A percentile compares a stretch with the other conserved stretches of the same genome.
Evolutionary conservation across 495 filamentous ascomycete genomes (phyloP).

Genomic region (Daldinia grandis): DNA sequence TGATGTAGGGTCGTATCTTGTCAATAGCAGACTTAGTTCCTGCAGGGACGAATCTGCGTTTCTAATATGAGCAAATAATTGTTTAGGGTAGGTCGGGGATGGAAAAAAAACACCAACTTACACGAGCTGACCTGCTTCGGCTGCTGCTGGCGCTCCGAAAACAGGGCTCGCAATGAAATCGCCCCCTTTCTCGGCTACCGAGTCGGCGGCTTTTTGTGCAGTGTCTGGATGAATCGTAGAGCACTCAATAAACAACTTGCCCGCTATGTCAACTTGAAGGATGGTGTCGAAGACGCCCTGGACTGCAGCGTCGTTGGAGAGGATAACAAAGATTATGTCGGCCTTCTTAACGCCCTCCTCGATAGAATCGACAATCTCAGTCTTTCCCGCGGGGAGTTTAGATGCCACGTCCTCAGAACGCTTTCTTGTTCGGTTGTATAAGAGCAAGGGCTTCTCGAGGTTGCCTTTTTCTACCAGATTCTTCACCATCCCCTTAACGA

Average conservation of each 20-base stretch:
- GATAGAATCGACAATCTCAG: conserved; percentile 67
- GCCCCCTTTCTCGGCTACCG: conserved; percentile 65
- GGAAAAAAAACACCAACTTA: conserved; percentile 23
- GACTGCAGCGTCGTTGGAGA: conserved; percentile 81
- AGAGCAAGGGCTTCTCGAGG: conserved; percentile 71
- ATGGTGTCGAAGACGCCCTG: conserved; percentile 61
- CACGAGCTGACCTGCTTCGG: conserved; percentile 74
- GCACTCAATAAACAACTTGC: conserved; percentile 84
- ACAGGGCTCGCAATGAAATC: conserved; percentile 83
- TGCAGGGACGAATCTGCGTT: conserved; percentile 72
- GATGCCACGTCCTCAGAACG: conserved; percentile 65
- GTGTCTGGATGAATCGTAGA: conserved; percentile 90
- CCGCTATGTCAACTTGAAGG: conserved; percentile 64
- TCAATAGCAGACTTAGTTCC: conserved; percentile 68
- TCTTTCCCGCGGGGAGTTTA: conserved; percentile 64
- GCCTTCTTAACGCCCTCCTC: conserved; percentile 70
- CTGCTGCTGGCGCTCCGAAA: conserved; percentile 84
- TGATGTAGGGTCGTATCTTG: conserved; percentile 75
- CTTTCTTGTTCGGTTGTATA: conserved; percentile 80
- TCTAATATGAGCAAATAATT: conserved; percentile 6
- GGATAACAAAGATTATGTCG: conserved; percentile 84
- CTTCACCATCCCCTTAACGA: conserved; percentile 78
- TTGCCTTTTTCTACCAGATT: conserved; percentile 82
- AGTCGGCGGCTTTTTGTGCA: conserved; percentile 67
- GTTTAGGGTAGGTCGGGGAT: neutral